These are phyloP conservation scores for Jackrogersella multiformis DNA, from an alignment of 495 filamentous ascomycete species.

Conservation along the genomic window DNA sequence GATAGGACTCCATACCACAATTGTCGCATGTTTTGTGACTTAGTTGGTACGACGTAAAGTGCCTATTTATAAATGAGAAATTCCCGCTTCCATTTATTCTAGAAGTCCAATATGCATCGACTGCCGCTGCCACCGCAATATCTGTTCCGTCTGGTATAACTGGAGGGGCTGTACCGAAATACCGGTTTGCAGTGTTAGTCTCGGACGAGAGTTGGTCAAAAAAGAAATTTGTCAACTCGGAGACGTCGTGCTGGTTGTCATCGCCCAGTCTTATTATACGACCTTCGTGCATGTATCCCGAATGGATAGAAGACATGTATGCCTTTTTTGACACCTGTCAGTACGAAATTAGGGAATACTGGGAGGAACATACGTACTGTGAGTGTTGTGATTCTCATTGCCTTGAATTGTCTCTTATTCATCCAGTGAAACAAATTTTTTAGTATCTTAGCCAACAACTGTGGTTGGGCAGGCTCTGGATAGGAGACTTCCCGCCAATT, in stretches of 20 bases:
- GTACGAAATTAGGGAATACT: conserved; percentile 8
- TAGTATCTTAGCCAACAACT: conserved; percentile 79
- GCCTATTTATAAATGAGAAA: no score
- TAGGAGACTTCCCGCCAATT: no score
- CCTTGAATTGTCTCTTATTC: conserved; percentile 70
- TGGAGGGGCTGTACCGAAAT: no score
- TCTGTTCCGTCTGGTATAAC: no score
- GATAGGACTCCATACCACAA: neutral
- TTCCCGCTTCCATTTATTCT: no score
- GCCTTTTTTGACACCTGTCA: conserved; percentile 49
- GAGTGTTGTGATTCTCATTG: conserved; percentile 67
- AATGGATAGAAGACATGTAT: conserved; percentile 50
- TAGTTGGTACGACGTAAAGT: neutral
- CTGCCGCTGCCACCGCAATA: no score
- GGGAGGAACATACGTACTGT: conserved; percentile 59
- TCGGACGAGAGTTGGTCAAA: conserved; percentile 53
- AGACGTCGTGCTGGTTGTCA: conserved; percentile 53
- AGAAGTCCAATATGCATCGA: no score
- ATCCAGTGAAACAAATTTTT: conserved; percentile 75
- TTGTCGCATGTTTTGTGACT: no score
- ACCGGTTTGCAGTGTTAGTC: conserved; percentile 43
- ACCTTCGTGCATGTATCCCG: conserved; percentile 26
- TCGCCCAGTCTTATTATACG: conserved; percentile 47
- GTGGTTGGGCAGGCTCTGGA: conserved; percentile 75
- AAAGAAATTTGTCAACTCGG: conserved; percentile 55